These are phyloP conservation scores for Penicillium glabrum DNA, from an alignment of 2,329 filamentous ascomycete genomes.

Conservation along the genomic window DNA sequence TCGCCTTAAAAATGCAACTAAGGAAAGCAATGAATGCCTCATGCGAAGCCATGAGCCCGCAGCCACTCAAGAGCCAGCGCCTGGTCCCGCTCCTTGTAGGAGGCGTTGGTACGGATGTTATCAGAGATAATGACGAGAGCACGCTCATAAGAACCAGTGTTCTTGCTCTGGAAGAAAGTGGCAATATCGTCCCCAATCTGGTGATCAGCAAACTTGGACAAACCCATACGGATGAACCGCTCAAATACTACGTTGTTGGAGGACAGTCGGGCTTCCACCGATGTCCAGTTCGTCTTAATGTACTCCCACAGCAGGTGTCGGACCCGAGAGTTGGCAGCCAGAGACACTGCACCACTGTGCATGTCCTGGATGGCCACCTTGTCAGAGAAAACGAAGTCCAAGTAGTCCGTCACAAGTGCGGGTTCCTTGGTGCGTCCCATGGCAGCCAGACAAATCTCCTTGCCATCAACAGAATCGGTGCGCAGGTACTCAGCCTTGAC, in stretches of 20 bases:
- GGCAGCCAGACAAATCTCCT: conserved; percentile 76
- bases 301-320: conserved; percentile 81
- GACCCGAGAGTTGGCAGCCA: conserved; percentile 71
- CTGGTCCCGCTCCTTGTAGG: conserved; percentile 77
- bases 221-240: conserved; percentile 75
- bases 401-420: conserved; percentile 66
- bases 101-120: conserved; percentile 77
- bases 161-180: conserved; percentile 80
- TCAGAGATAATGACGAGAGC: conserved; percentile 83
- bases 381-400: conserved; percentile 76
- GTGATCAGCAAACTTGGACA: conserved; percentile 75
- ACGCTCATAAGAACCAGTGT: conserved; percentile 82
- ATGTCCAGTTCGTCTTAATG: conserved; percentile 79
- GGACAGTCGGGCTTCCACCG: conserved; percentile 69
- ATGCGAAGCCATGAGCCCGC: conserved; percentile 58
- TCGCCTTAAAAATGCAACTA: not conserved
- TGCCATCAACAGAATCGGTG: conserved; percentile 85
- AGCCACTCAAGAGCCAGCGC: conserved; percentile 78
- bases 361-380: conserved; percentile 84
- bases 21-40: conserved; percentile 14
- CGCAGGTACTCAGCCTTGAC: conserved; percentile 82
- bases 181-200: conserved; percentile 73
- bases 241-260: conserved; percentile 85
- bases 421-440: conserved; percentile 72
- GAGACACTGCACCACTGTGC: conserved; percentile 72